Evolutionary conservation across 352 stramenopile genomes (phyloP).

Genomic region (Elongisporangium undulatum): DNA sequence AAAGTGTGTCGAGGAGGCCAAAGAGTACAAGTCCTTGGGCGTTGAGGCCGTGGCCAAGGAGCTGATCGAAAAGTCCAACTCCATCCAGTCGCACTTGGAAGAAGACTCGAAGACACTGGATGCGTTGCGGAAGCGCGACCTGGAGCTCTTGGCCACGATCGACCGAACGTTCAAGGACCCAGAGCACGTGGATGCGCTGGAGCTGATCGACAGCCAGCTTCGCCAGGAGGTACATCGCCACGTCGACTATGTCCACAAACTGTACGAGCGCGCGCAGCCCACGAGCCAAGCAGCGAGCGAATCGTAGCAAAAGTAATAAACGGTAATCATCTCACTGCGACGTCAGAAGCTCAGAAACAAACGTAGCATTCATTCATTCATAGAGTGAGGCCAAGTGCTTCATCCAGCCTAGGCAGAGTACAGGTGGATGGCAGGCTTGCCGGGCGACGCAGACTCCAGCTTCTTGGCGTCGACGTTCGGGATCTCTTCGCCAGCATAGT

Average conservation of each 20-base stretch:
- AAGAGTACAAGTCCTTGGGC: conserved; percentile 47
- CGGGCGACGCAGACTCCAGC: conserved; percentile 73
- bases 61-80: conserved; percentile 33
- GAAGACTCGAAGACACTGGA: conserved; percentile 48
- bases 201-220: conserved; percentile 30
- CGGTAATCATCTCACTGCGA: not conserved
- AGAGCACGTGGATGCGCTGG: conserved; percentile 18
- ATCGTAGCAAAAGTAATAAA: conserved; percentile 20
- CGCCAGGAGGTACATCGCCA: conserved; percentile 55
- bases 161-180: conserved; percentile 15
- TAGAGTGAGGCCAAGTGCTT: no score
- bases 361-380: not conserved
- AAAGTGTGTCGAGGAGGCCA: conserved; percentile 33
- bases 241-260: conserved; percentile 54
- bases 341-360: not conserved
- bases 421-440: conserved; percentile 78
- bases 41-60: conserved; percentile 49
- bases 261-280: conserved; percentile 29
- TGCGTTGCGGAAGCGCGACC: conserved; percentile 41
- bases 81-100: conserved; percentile 31
- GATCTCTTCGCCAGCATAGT: conserved; percentile 68
- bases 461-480: conserved; percentile 79
- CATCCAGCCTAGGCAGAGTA: conserved; percentile 46
- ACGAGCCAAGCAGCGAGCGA: conserved; percentile 9
- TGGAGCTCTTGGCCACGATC: conserved; percentile 36